phyloP scores from a whole-genome alignment of 2,329 filamentous ascomycete species.

The Sporothrix inflata region DNA sequence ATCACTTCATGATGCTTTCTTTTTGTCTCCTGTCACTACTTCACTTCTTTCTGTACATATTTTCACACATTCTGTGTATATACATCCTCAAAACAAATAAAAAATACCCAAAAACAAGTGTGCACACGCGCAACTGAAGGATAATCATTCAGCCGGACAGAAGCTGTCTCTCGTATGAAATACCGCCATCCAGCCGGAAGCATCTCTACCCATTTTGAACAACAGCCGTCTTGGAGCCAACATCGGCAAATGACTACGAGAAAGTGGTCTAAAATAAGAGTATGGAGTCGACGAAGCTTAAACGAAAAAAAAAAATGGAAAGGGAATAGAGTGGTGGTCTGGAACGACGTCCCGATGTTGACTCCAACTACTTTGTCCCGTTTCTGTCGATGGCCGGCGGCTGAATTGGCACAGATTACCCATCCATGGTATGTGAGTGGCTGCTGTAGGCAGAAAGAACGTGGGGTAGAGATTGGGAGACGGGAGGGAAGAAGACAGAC shows the following conservation, averaged over 20 bases:
- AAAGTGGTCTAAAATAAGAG: neutral
- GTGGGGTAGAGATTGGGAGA: neutral
- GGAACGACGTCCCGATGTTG: slow-evolving; percentile 7
- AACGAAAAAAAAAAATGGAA: neutral
- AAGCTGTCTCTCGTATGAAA: neutral
- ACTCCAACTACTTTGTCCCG: neutral
- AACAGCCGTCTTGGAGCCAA: neutral
- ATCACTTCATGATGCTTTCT: neutral
- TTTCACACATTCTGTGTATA: neutral
- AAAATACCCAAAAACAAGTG: slow-evolving; percentile 3
- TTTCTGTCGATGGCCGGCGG: neutral
- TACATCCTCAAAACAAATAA: neutral
- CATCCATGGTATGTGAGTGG: neutral
- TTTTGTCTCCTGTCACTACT: neutral
- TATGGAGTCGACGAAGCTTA: neutral
- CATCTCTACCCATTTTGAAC: neutral
- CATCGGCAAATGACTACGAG: neutral
- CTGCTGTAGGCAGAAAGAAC: neutral
- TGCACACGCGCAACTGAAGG: neutral
- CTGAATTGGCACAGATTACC: slow-evolving; percentile 22
- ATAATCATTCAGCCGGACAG: neutral
- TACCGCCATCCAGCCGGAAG: neutral
- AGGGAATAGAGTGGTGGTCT: neutral
- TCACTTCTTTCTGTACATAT: slow-evolving; percentile 9
- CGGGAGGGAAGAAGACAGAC: neutral